Evolutionary conservation across 2,329 filamentous ascomycete species (phyloP).

Genomic region (Ascochyta viciae-villosae): DNA sequence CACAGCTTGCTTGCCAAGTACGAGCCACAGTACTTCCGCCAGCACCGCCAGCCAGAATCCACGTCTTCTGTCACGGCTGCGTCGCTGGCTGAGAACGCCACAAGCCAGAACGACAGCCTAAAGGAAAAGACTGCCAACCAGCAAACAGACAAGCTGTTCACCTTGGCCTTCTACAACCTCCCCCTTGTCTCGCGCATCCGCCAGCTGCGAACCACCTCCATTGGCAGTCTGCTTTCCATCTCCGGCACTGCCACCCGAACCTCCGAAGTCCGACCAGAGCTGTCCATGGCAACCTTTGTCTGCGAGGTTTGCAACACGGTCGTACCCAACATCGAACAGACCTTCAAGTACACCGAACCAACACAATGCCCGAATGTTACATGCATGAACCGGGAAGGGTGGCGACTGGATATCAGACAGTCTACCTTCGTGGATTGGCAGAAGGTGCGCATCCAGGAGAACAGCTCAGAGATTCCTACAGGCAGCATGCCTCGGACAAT

Average conservation of each 20-base stretch:
- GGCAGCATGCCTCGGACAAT: conserved; percentile 98
- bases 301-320: conserved; percentile 87
- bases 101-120: conserved; percentile 62
- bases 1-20: conserved; percentile 95
- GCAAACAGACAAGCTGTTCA: conserved; percentile 95
- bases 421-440: conserved; percentile 99
- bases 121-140: conserved; percentile 84
- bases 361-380: conserved; percentile 89
- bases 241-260: conserved; percentile 97
- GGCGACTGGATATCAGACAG: conserved; percentile 94
- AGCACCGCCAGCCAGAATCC: conserved; percentile 83
- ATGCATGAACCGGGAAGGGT: conserved; percentile 89
- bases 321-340: conserved; percentile 92
- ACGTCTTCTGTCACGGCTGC: conserved; percentile 77
- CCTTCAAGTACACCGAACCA: conserved; percentile 95
- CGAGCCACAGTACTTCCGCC: conserved; percentile 90
- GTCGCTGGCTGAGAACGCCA: conserved; percentile 63
- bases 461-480: conserved; percentile 96
- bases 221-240: conserved; percentile 92
- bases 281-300: conserved; percentile 89
- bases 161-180: conserved; percentile 91
- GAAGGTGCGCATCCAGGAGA: conserved; percentile 97
- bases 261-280: conserved; percentile 92
- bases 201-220: conserved; percentile 84
- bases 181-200: conserved; percentile 86